Evolutionary conservation across 805 yeast genomes (phyloP).

Genomic region (Wickerhamiella slavikovae): DNA sequence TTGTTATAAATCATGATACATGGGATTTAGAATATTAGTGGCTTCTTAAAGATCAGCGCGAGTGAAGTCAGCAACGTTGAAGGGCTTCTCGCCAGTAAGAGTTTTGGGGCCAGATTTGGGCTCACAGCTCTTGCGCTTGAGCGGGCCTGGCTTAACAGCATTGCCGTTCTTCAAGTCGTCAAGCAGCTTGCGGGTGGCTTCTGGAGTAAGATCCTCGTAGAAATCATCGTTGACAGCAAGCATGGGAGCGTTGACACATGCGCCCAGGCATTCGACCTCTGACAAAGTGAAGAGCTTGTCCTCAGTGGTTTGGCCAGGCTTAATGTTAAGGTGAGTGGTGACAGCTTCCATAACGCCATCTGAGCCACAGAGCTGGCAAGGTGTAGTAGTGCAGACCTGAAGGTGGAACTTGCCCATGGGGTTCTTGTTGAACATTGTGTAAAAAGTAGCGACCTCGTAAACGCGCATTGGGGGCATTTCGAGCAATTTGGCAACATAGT

Average conservation of each 20-base stretch:
- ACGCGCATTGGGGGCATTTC: conserved; percentile 92
- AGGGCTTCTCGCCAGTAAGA: conserved; percentile 39
- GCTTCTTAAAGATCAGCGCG: conserved; percentile 51
- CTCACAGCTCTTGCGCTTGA: conserved; percentile 55
- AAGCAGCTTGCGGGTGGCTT: conserved; percentile 38
- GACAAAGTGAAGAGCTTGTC: conserved; percentile 63
- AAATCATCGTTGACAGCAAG: conserved; percentile 66
- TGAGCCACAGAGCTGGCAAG: conserved; percentile 69
- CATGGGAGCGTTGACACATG: conserved; percentile 85
- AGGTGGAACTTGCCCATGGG: conserved; percentile 74
- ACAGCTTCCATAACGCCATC: conserved; percentile 62
- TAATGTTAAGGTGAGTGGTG: conserved; percentile 34
- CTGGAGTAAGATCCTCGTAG: conserved; percentile 62
- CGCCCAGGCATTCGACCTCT: conserved; percentile 83
- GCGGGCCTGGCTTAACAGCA: conserved; percentile 46
- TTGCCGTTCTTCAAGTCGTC: conserved; percentile 45
- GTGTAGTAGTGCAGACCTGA: conserved; percentile 79
- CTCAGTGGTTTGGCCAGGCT: conserved; percentile 58
- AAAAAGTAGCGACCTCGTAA: conserved; percentile 79
- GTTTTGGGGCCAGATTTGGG: conserved; percentile 53
- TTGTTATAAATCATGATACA: neutral
- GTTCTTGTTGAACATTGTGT: conserved; percentile 73
- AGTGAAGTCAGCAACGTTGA: conserved; percentile 47
- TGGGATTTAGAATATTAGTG: neutral
- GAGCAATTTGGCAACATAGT: conserved; percentile 63